Evolutionary conservation across 768 basidiomycete species (phyloP), one percentile per base, ranked within the genome.

Genomic region (Tricholoma sp.): DNA sequence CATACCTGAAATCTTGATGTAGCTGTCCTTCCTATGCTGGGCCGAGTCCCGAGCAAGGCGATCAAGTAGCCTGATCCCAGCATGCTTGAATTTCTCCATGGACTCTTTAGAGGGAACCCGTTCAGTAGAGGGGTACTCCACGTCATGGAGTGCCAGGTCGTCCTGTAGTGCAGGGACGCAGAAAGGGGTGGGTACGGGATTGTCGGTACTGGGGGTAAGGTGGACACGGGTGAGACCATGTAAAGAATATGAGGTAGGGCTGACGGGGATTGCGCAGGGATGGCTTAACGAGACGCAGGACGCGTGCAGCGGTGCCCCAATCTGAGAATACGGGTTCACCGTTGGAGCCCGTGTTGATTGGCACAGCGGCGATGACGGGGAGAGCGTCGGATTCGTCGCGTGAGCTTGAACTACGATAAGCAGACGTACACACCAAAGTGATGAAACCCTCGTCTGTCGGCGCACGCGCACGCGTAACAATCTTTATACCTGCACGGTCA

Each of bases 161-260:
- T 66, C 59, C 32, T 61, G 61, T 57, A 67, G 61, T 39, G 70
- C 63, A 33, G 66, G 56, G 61, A 69, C 42, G 62, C 64, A 61
- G 61, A 48, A 63, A 62, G 44, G 68, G 58, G 55, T 61, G 63
- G 66, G 32, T 54, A 52, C 68, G 34, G 80, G 72, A 15, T n/a
- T 5, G 28, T n/a, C 47, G 13, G 20, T 2, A 28, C 9, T 45
- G 6, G 69, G 60, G 42, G 79, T 70, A 34, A 91, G 74, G 54
- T 80, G 80, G 18, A 92, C 71, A 49, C 91, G 80, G 5, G 84
- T 77, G 47, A 90, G 72, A 42, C 91, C 91, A 44, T 87, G 86
- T 10, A 93, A 76, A 9, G 85, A 84, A 53, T n/a, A 92, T 77
- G 15, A 87, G 70, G 68, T 86, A 89, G 6, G 85, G 79, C 57